Base-by-base conservation (phyloP, 2,329 filamentous ascomycete genomes). In the Sarocladium oryzae region DNA sequence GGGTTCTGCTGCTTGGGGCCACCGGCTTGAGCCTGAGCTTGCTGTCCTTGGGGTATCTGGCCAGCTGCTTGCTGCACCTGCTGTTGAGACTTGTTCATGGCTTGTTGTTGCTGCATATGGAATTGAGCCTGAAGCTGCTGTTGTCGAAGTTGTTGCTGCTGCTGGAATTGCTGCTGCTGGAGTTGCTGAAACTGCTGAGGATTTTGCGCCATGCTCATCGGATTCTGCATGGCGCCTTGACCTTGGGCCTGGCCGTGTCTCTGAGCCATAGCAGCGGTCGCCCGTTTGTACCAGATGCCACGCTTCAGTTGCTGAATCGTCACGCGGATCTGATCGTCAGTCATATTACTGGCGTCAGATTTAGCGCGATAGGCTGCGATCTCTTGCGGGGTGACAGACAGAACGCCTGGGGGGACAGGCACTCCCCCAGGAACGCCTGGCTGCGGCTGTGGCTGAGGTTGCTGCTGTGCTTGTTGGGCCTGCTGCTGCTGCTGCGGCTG, bases 171-270 rank as follows among this genome's bases (percentile, higher is more conserved):
- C 57, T 6, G 61, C 49, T 64, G 61, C 9, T 66, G 61, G 52
- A 68, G 68, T 16, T 65, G 59, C 52, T 70, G 63, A 50, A 63
- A 60, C 53, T 68, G 64, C 28, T 68, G 62, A 56, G 75, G 71
- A 45, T 24, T 36, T 37, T 49, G 46, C 8, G 32, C 16, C 46
- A 36, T 36, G 24, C 73, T 6, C 61, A 76, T 69, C 21, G 70
- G 70, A 23, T 64, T 66, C 53, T 70, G 64, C 64, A 62, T 38
- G 66, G 63, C 49, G n/a, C 16, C 28, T 13, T 68, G 69, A 4
- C 61, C 68, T 36, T 71, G 56, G 16, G 58, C 59, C 51, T 63
- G 61, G 4, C 33, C 51, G 15, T 51, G 33, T 35, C 43, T 51
- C 33, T 55, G 51, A 11, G 48, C 50, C 20, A 56, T 56, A 6